Conservation (phyloP, 306 rosid species). For the Cicer yamashitae region DNA sequence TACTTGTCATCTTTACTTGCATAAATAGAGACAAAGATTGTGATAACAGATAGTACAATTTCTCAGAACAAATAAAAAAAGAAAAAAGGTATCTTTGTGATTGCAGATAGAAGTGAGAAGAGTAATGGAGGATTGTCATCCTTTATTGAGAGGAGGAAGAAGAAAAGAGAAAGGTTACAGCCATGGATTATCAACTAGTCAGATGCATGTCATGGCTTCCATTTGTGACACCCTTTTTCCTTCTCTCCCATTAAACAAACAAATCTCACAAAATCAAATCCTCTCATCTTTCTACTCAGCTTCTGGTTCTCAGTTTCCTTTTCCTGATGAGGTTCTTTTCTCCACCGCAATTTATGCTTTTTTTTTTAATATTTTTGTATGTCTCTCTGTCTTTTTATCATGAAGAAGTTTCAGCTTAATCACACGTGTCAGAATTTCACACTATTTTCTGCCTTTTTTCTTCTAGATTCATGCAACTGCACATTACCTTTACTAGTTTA, state of each 20-base stretch:
- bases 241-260: slow-evolving; percentile 48
- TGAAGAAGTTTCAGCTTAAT: not conserved
- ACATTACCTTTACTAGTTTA: not conserved
- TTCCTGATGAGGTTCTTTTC: slow-evolving; percentile 71
- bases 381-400: not conserved
- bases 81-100: not conserved
- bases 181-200: slow-evolving; percentile 72
- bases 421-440: not conserved
- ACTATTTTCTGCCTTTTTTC: not conserved
- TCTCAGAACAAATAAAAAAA: not conserved
- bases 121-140: slow-evolving; percentile 56
- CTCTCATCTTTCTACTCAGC: slow-evolving; percentile 54
- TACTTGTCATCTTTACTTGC: not conserved
- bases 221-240: slow-evolving; percentile 80
- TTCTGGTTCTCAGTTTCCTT: slow-evolving; percentile 66
- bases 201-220: slow-evolving; percentile 67
- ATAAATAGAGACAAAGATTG: slow-evolving; percentile 9
- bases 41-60: not conserved
- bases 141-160: slow-evolving; percentile 57
- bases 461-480: not conserved
- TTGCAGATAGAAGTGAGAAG: not conserved
- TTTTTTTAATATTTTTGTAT: not conserved
- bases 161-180: slow-evolving; percentile 49
- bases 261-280: slow-evolving; percentile 36
- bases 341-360: not conserved